Percentiles rank a stretch among this genome's conserved stretches.
Conservation (phyloP, 2,329 filamentous ascomycete species). For the Aphanocladium album region DNA sequence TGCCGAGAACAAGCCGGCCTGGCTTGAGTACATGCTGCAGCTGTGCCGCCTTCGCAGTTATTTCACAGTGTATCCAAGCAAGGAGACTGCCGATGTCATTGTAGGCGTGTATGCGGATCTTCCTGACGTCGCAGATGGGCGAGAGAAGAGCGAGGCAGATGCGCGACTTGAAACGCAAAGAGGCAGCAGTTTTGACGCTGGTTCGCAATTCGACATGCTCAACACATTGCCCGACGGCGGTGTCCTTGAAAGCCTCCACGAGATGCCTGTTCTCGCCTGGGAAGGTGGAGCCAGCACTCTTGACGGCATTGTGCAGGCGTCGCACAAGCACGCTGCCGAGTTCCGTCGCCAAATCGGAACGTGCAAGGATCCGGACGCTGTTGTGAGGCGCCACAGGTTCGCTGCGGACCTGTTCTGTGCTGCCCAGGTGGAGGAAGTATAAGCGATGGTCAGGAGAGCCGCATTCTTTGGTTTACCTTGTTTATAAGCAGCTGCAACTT, state of each 20-base stretch:
- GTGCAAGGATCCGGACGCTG: slow-evolving; percentile 42
- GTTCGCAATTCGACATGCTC: slow-evolving; percentile 41
- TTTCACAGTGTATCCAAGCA: slow-evolving; percentile 71
- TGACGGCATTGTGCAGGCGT: slow-evolving; percentile 36
- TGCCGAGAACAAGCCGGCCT: slow-evolving; percentile 65
- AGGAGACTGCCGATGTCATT: slow-evolving; percentile 48
- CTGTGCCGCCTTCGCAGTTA: slow-evolving; percentile 74
- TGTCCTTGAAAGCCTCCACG: slow-evolving; percentile 36
- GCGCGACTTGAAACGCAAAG: slow-evolving; percentile 26
- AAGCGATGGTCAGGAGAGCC: neutral
- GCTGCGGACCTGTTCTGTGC: slow-evolving; percentile 63
- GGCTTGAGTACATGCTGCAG: slow-evolving; percentile 73
- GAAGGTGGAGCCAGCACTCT: slow-evolving; percentile 48
- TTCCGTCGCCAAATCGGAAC: slow-evolving; percentile 65
- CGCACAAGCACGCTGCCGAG: slow-evolving; percentile 46
- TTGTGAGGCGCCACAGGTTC: slow-evolving; percentile 27
- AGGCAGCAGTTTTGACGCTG: slow-evolving; percentile 35
- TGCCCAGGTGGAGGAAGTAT: slow-evolving; percentile 26
- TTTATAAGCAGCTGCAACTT: neutral
- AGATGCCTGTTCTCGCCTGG: slow-evolving; percentile 59
- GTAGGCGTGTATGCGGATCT: slow-evolving; percentile 76
- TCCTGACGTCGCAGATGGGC: slow-evolving; percentile 67
- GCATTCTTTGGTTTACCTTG: neutral
- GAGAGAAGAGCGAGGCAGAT: slow-evolving; percentile 25
- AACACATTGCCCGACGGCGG: slow-evolving; percentile 43